A percentile compares a stretch with the other conserved stretches of the same genome.
Conservation (phyloP, 225 moss, liverwort and hornwort genomes). For the Straminergon stramineum region DNA sequence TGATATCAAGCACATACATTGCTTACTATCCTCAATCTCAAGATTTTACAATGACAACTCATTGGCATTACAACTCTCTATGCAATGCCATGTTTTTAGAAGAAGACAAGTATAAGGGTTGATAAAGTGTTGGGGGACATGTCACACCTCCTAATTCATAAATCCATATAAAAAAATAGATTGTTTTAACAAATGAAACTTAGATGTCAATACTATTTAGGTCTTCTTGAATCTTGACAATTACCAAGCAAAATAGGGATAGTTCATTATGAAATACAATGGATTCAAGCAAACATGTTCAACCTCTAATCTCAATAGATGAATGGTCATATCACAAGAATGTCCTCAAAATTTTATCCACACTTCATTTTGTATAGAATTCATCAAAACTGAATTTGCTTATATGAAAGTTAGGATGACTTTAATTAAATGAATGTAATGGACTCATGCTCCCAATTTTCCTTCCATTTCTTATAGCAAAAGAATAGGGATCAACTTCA, state of each 20-base stretch:
- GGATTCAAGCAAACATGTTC: no score
- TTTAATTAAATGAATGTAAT: neutral
- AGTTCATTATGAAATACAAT: no score
- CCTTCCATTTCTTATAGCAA: neutral
- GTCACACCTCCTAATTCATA: neutral
- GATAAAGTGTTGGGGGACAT: neutral
- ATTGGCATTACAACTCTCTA: neutral
- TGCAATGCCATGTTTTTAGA: neutral
- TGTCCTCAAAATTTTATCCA: neutral
- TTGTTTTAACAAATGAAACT: neutral
- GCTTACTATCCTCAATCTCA: neutral
- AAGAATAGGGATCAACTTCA: neutral
- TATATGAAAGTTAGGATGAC: neutral
- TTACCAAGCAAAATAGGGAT: no score
- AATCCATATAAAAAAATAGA: no score
- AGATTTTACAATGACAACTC: neutral
- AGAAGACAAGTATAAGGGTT: neutral
- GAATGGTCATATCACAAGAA: neutral
- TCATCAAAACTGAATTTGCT: neutral
- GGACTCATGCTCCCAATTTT: accelerated
- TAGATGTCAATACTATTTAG: no score
- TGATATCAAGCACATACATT: neutral
- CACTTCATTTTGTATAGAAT: neutral
- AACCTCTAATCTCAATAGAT: neutral
- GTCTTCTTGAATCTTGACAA: no score